Evolutionary conservation across 2,329 filamentous ascomycete genomes (phyloP), one percentile per base, ranked within the genome.

Genomic region (Camptophora hylomeconis): DNA sequence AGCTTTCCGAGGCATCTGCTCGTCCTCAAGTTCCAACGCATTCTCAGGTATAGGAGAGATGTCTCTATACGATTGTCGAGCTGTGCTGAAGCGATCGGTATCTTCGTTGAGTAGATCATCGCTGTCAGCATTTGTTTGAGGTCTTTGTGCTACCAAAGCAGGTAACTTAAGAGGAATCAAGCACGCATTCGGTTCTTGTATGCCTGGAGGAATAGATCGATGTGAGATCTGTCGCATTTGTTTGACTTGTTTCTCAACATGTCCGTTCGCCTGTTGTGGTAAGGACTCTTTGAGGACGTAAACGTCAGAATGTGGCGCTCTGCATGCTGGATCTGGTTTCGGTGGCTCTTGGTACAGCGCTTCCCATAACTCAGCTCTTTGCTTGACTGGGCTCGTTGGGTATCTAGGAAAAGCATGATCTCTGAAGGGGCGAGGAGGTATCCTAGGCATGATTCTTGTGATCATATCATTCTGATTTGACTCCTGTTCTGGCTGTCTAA

Each of bases 141-240:
- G n/a, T n/a, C n/a, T n/a, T n/a, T n/a, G n/a, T n/a, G n/a, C n/a
- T n/a, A n/a, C n/a, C n/a, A n/a, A n/a, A n/a, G n/a, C n/a, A n/a
- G n/a, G n/a, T n/a, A n/a, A n/a, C n/a, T n/a, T n/a, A n/a, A n/a
- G 12, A 17, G 13, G 12, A 15, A 12, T n/a, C 12, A 26, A 16
- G 20, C 19, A 16, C 20, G 18, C 16, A 20, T 18, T 15, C 28
- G 33, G 11, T 32, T 30, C 20, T 37, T 30, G 21, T 33, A 20
- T 7, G 36, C 22, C 17, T 28, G 28, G 13, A 42, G 28, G 17
- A 40, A 25, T 9, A 26, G 15, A 41, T 26, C 8, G 39, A 27
- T 20, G 39, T 42, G 24, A 40, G 41, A 33, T 18, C 35, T 37
- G 12, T 37, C 31, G 15, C 18, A 23, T 16, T 20, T 31, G 20